Evolutionary conservation across 2,329 filamentous ascomycete species (phyloP).

Genomic region (Fusarium stilboides): DNA sequence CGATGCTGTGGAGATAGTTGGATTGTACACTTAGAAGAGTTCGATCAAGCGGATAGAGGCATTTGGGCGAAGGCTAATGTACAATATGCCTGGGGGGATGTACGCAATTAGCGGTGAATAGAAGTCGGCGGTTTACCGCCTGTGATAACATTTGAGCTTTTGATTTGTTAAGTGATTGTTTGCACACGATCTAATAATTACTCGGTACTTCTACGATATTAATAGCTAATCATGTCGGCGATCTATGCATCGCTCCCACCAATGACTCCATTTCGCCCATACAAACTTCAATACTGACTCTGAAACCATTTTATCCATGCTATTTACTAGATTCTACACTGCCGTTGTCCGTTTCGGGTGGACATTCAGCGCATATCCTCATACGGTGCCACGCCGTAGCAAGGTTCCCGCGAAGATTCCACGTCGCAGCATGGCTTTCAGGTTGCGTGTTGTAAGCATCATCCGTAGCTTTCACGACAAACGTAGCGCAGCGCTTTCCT

Average conservation of each 20-base stretch:
- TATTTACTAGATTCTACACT: background rate
- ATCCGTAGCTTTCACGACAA: conserved; percentile 77
- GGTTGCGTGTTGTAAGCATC: conserved; percentile 78
- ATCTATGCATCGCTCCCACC: background rate
- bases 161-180: background rate
- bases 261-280: conserved; percentile 12
- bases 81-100: conserved; percentile 40
- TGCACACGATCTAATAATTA: background rate
- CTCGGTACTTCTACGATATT: conserved; percentile 1
- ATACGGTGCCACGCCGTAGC: conserved; percentile 78
- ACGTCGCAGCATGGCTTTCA: conserved; percentile 71
- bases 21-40: conserved; percentile 48
- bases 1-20: conserved; percentile 18
- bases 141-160: background rate
- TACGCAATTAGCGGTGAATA: conserved; percentile 39
- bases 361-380: conserved; percentile 55
- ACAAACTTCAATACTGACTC: background rate
- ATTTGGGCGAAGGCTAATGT: conserved; percentile 30
- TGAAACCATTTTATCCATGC: background rate
- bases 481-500: conserved; percentile 59
- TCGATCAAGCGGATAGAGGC: conserved; percentile 36
- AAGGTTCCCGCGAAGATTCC: conserved; percentile 75
- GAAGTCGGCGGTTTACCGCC: conserved; percentile 18
- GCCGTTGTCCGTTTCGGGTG: conserved; percentile 6
- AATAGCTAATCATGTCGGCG: background rate